A percentile compares a stretch with the other conserved stretches of the same genome.
Evolutionary conservation across 106 monocot genomes (phyloP).

Genomic region (Dendrobium chrysotoxum): DNA sequence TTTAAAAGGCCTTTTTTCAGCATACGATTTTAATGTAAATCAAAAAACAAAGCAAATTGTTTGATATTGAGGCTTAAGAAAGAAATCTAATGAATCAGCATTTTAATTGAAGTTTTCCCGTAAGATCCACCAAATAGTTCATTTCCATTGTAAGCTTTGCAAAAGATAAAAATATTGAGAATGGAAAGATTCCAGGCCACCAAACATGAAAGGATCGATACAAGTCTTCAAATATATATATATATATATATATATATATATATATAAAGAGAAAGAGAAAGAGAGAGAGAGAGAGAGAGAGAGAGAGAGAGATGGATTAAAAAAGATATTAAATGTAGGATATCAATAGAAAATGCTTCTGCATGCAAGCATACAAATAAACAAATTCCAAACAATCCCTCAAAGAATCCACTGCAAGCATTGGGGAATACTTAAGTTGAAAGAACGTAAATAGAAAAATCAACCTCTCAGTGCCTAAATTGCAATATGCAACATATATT

Average conservation of each 20-base stretch:
- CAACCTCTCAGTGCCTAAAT: neutral
- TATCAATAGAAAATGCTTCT: too few relatives aligned
- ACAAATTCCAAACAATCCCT: too few relatives aligned
- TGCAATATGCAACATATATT: neutral
- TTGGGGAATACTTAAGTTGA: too few relatives aligned
- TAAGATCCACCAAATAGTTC: neutral
- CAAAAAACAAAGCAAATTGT: neutral
- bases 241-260: too few relatives aligned
- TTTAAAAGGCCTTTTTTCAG: neutral
- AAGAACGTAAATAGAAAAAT: neutral
- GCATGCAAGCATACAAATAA: too few relatives aligned
- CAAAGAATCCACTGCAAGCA: neutral
- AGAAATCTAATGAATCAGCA: neutral
- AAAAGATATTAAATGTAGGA: too few relatives aligned
- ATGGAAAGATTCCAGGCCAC: neutral
- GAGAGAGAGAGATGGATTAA: too few relatives aligned
- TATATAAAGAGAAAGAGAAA: too few relatives aligned
- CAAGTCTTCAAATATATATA: too few relatives aligned
- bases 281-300: too few relatives aligned
- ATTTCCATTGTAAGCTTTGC: neutral
- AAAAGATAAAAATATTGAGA: neutral
- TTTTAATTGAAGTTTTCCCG: neutral
- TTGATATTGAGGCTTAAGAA: neutral
- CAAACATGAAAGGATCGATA: neutral
- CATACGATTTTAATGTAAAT: neutral